These are phyloP conservation scores for Colletotrichum kahawae DNA, from an alignment of 2,329 filamentous ascomycete genomes.

Conservation along the genomic window DNA sequence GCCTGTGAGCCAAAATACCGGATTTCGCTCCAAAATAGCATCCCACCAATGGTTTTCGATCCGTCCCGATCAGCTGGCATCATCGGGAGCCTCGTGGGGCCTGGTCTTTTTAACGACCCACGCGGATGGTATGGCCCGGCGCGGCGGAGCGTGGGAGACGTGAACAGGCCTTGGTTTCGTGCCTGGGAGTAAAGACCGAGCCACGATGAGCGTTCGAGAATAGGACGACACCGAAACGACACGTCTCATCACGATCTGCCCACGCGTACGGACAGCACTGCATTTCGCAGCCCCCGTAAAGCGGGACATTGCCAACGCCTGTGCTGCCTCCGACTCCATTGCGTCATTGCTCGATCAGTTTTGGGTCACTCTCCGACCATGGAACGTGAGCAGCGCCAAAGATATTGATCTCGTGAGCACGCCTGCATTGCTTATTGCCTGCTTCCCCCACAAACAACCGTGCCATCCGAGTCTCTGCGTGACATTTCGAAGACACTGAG, in stretches of 20 bases:
- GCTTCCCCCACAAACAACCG: slow-evolving; percentile 17
- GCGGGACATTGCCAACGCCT: background rate
- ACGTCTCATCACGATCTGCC: background rate
- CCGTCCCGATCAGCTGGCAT: slow-evolving; percentile 8
- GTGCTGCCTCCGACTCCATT: background rate
- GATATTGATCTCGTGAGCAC: slow-evolving; percentile 8
- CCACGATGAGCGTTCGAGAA: background rate
- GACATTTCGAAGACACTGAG: background rate
- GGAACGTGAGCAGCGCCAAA: background rate
- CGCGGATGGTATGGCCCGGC: slow-evolving; percentile 7
- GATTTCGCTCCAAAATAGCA: slow-evolving; percentile 5
- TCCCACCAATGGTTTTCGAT: slow-evolving; percentile 3
- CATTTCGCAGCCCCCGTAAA: background rate
- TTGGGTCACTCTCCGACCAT: background rate
- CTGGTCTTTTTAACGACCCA: slow-evolving; percentile 1
- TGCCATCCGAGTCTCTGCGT: slow-evolving; percentile 7
- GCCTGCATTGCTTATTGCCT: background rate
- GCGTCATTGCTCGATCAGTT: slow-evolving; percentile 1
- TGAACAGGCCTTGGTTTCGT: background rate
- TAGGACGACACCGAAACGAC: slow-evolving; percentile 2
- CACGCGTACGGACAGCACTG: background rate
- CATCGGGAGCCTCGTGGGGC: slow-evolving; percentile 7
- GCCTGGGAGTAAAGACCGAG: background rate
- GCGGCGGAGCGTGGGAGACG: background rate
- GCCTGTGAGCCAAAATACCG: background rate